phyloP scores from a whole-genome alignment of 1,139 yeast genomes.

The Spathaspora sp. region DNA sequence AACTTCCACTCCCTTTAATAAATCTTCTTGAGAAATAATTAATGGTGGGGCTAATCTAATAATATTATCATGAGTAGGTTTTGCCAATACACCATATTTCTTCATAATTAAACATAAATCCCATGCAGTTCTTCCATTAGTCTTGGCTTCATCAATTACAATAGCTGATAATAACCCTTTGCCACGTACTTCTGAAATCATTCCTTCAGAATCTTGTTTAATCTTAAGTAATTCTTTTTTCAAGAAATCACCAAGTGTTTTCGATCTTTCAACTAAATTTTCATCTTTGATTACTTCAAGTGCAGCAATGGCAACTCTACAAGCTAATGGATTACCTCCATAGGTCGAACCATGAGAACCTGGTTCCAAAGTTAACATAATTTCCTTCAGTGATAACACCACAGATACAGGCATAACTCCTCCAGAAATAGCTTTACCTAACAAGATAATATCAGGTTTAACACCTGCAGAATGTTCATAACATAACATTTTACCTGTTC shows the following conservation, averaged over 20 bases:
- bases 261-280: constrained; percentile 77
- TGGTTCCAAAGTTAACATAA: constrained; percentile 87
- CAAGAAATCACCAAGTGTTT: constrained; percentile 67
- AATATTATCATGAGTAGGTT: constrained; percentile 95
- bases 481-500: constrained; percentile 94
- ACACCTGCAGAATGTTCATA: constrained; percentile 81
- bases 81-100: constrained; percentile 86
- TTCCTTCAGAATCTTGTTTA: constrained; percentile 60
- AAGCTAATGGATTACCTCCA: constrained; percentile 97
- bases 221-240: constrained; percentile 65
- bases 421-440: constrained; percentile 95
- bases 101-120: constrained; percentile 90
- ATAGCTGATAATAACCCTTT: constrained; percentile 87
- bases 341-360: constrained; percentile 98
- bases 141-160: constrained; percentile 80
- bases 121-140: constrained; percentile 95
- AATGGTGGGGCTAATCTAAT: constrained; percentile 96
- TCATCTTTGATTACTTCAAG: constrained; percentile 88
- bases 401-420: constrained; percentile 94
- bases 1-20: constrained; percentile 74
- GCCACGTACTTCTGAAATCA: constrained; percentile 90
- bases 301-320: constrained; percentile 94
- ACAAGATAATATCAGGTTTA: constrained; percentile 80
- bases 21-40: constrained; percentile 84
- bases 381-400: constrained; percentile 81